Percentiles rank a stretch among this genome's conserved stretches.
These are phyloP conservation scores for Mucor sp. DNA, from an alignment of 371 early-diverging fungal genomes.

Conservation along the genomic window DNA sequence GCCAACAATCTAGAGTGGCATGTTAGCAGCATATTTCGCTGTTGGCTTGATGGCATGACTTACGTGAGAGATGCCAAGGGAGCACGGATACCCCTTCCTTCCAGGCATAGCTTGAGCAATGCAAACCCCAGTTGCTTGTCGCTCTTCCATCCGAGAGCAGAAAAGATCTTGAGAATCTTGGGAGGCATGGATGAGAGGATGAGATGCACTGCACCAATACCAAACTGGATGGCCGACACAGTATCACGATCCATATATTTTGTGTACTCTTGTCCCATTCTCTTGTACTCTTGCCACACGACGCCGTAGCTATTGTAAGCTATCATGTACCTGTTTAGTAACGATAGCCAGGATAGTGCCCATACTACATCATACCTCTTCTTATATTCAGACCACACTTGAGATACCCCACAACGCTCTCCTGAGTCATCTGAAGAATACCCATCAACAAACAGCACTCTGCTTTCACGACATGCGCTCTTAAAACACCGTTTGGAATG, in stretches of 20 bases:
- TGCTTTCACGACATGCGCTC: constrained; percentile 62
- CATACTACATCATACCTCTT: constrained; percentile 55
- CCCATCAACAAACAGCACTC: constrained; percentile 60
- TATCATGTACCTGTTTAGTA: neutral
- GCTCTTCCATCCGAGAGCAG: constrained; percentile 57
- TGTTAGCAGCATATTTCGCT: neutral
- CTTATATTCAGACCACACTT: constrained; percentile 64
- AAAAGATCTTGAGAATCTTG: constrained; percentile 57
- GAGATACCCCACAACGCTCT: constrained; percentile 56
- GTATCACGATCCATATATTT: constrained; percentile 53
- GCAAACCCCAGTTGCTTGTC: constrained; percentile 63
- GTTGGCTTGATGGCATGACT: neutral
- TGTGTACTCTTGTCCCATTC: constrained; percentile 50
- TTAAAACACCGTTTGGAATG: constrained; percentile 56
- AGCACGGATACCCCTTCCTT: constrained; percentile 59
- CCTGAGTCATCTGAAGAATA: constrained; percentile 60
- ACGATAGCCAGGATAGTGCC: neutral
- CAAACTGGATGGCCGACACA: constrained; percentile 52
- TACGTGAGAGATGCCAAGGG: constrained; percentile 61
- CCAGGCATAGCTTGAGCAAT: constrained; percentile 54
- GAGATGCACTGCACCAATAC: constrained; percentile 64
- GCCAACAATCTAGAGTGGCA: constrained; percentile 28
- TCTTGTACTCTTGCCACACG: constrained; percentile 56
- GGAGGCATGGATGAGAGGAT: constrained; percentile 61
- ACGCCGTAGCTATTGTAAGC: constrained; percentile 49